Percentiles rank a stretch among this genome's conserved stretches.
Conservation (phyloP, 2,329 filamentous ascomycete species). For the Rhynchosporium secalis region DNA sequence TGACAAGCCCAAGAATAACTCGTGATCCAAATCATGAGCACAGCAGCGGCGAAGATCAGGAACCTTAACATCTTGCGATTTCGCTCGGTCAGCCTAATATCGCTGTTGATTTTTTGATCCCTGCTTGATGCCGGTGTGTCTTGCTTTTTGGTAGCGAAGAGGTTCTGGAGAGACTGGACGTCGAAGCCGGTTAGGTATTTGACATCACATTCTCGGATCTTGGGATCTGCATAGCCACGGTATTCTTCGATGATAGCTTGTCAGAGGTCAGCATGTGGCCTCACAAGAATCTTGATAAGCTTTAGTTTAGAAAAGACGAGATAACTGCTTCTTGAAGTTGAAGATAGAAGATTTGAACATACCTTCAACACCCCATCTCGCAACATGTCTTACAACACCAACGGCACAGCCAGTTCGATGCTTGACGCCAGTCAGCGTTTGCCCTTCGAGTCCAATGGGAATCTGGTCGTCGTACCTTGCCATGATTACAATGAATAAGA, state of each 20-base stretch:
- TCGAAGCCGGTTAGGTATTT: conserved; percentile 57
- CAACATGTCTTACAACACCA: conserved; percentile 72
- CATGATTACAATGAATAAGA: conserved; percentile 90
- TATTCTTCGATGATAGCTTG: conserved; percentile 70
- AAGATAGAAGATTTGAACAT: neutral
- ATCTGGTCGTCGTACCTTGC: conserved; percentile 56
- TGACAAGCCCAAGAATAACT: conserved; percentile 15
- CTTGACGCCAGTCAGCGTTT: conserved; percentile 42
- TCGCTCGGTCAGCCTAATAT: conserved; percentile 2
- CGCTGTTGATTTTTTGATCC: too few relatives aligned
- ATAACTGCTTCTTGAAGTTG: neutral
- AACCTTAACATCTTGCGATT: conserved; percentile 1
- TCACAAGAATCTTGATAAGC: too few relatives aligned
- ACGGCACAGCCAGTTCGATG: conserved; percentile 91
- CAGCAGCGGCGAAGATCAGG: conserved; percentile 12
- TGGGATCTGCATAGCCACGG: conserved; percentile 60
- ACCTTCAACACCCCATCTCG: conserved; percentile 60
- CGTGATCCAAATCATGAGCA: conserved; percentile 26
- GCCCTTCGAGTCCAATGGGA: neutral
- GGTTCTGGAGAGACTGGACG: conserved; percentile 42
- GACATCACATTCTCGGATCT: conserved; percentile 60
- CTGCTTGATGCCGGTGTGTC: neutral
- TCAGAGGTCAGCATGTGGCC: neutral
- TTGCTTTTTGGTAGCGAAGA: conserved; percentile 34
- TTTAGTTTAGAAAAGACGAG: neutral